Conservation (phyloP, 306 rosid species). For the Trifolium pratense region DNA sequence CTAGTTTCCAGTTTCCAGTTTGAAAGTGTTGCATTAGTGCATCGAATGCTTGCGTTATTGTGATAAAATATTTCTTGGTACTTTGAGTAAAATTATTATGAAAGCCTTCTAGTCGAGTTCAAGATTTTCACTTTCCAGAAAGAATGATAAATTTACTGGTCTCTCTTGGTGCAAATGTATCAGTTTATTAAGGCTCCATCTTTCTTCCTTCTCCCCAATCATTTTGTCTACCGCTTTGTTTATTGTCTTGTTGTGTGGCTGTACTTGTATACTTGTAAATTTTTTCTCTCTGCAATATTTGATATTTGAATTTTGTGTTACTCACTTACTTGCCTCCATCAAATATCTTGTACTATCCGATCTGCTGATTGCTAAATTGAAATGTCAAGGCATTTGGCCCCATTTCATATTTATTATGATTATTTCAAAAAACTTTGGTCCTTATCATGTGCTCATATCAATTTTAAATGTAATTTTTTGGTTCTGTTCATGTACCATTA, state of each 20-base stretch:
- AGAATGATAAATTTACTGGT: not conserved
- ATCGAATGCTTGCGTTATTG: not conserved
- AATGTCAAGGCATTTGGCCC: not conserved
- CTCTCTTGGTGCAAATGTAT: not conserved
- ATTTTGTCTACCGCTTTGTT: not conserved
- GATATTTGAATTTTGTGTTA: not conserved
- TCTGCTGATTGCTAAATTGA: not conserved
- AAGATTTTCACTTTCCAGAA: not conserved
- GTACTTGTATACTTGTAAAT: not conserved
- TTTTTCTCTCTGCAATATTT: not conserved
- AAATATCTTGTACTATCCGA: not conserved
- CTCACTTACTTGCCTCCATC: not conserved
- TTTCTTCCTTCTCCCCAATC: not conserved
- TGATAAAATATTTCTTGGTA: not conserved
- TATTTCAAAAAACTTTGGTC: not conserved
- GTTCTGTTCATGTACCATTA: not conserved
- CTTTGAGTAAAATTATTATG: slow-evolving; percentile 3
- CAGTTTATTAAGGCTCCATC: not conserved
- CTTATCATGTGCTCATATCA: not conserved
- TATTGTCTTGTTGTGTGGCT: slow-evolving; percentile 7
- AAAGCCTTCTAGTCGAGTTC: not conserved
- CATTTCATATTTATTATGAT: not conserved
- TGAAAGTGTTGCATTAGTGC: slow-evolving; percentile 15
- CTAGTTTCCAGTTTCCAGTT: slow-evolving; percentile 17
- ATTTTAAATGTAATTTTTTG: not conserved